Evolutionary conservation across 495 filamentous ascomycete genomes (phyloP).

Genomic region (Aspergillus baeticus): DNA sequence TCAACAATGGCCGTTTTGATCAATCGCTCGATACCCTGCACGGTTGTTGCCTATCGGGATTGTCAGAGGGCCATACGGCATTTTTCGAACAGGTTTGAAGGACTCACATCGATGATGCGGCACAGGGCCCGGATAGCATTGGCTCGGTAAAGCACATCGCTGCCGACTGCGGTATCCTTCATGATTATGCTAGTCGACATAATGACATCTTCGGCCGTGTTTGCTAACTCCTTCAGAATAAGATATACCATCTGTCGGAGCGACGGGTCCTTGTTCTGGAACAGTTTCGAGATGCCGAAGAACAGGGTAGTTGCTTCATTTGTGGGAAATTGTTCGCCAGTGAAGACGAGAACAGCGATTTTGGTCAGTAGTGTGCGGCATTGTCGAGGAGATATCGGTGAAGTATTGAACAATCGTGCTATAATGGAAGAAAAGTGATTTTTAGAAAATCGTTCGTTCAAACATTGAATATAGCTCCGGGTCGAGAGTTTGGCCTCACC

Average conservation of each 20-base stretch:
- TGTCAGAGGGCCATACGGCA: conserved; percentile 9
- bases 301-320: conserved; percentile 98
- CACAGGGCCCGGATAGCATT: conserved; percentile 97
- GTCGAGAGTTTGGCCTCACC: conserved; percentile 53
- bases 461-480: conserved; percentile 11
- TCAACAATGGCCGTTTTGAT: conserved; percentile 99
- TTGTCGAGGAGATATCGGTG: conserved; percentile 89
- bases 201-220: conserved; percentile 97
- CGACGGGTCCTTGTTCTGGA: conserved; percentile 98
- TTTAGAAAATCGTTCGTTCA: conserved; percentile 22
- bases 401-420: conserved; percentile 98
- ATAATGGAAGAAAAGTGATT: conserved; percentile 21
- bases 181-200: conserved; percentile 99
- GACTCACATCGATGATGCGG: conserved; percentile 91
- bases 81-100: not conserved
- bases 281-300: conserved; percentile 99
- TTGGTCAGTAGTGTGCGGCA: conserved; percentile 96
- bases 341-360: conserved; percentile 94
- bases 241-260: conserved; percentile 99
- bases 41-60: conserved; percentile 76
- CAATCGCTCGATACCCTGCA: conserved; percentile 95
- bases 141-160: conserved; percentile 90
- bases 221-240: conserved; percentile 92
- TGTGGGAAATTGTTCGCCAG: conserved; percentile 92
- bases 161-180: conserved; percentile 97